A percentile compares a stretch with the other conserved stretches of the same genome.
Conservation (phyloP, 2,329 filamentous ascomycete genomes). For the Trichoderma atrobrunneum region DNA sequence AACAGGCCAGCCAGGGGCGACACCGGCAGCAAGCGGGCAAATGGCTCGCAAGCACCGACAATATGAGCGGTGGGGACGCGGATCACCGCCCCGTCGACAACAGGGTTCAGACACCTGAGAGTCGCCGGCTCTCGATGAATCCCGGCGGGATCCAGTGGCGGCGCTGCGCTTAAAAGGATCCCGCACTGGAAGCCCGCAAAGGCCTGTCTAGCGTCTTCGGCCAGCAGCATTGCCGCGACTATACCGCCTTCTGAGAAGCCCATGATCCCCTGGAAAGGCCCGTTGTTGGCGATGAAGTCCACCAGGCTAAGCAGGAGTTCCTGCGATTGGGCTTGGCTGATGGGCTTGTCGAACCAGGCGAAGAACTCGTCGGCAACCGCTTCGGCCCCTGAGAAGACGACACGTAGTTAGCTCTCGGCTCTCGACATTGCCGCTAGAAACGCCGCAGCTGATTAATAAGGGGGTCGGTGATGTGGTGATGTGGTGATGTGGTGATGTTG, state of each 20-base stretch:
- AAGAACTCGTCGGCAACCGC: not conserved
- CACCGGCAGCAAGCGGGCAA: not conserved
- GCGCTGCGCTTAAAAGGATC: conserved; percentile 32
- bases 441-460: no score
- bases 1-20: not conserved
- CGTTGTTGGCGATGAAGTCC: not conserved
- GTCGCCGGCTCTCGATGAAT: conserved; percentile 20
- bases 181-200: conserved; percentile 30
- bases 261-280: conserved; percentile 10
- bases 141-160: conserved; percentile 30
- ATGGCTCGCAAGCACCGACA: not conserved
- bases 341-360: not conserved
- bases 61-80: conserved; percentile 27
- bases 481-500: no score
- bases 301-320: not conserved
- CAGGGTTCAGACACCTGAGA: conserved; percentile 26
- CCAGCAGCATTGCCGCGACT: conserved; percentile 32
- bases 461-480: no score
- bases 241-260: conserved; percentile 20
- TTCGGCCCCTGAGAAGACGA: not conserved
- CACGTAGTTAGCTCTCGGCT: not conserved
- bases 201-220: conserved; percentile 28
- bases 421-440: not conserved
- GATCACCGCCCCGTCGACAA: conserved; percentile 26
- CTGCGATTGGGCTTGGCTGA: not conserved